A percentile compares a stretch with the other conserved stretches of the same genome.
Evolutionary conservation across 2,329 filamentous ascomycete species (phyloP).

Genomic region (Cercospora sp.): DNA sequence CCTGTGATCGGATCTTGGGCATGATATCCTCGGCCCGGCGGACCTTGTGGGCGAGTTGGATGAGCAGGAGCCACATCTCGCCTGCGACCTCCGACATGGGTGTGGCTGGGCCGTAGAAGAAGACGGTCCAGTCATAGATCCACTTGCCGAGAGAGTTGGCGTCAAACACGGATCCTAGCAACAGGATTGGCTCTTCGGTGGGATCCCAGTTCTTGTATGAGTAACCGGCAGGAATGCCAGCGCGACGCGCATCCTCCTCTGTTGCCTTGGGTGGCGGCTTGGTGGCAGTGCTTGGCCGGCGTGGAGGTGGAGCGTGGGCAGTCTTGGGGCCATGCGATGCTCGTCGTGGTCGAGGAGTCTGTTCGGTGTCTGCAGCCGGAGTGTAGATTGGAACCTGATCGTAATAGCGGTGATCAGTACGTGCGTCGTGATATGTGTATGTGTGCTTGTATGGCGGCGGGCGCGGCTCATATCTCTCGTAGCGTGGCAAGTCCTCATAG

Average conservation of each 20-base stretch:
- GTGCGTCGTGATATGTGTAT: constrained; percentile 52
- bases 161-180: constrained; percentile 94
- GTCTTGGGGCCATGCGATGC: constrained; percentile 53
- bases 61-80: constrained; percentile 91
- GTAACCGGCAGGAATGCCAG: constrained; percentile 81
- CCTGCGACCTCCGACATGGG: constrained; percentile 89
- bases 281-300: constrained; percentile 42
- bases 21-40: constrained; percentile 83
- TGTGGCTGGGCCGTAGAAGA: constrained; percentile 75
- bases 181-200: constrained; percentile 85
- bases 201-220: constrained; percentile 99
- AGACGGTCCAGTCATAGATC: constrained; percentile 99
- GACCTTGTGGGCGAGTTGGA: constrained; percentile 90
- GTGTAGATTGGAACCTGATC: constrained; percentile 52
- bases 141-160: constrained; percentile 97
- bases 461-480: constrained; percentile 45
- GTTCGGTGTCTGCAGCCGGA: constrained; percentile 40
- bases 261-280: constrained; percentile 54
- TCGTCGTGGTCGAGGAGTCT: constrained; percentile 36
- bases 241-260: constrained; percentile 63
- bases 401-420: constrained; percentile 55
- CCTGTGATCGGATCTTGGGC: constrained; percentile 67
- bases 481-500: constrained; percentile 45
- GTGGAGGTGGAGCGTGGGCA: constrained; percentile 52
- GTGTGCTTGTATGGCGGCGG: constrained; percentile 54